A percentile compares a stretch with the other conserved stretches of the same genome.
phyloP scores from a whole-genome alignment of 164 flowering plant genomes.

The Nymphaea colorata region DNA sequence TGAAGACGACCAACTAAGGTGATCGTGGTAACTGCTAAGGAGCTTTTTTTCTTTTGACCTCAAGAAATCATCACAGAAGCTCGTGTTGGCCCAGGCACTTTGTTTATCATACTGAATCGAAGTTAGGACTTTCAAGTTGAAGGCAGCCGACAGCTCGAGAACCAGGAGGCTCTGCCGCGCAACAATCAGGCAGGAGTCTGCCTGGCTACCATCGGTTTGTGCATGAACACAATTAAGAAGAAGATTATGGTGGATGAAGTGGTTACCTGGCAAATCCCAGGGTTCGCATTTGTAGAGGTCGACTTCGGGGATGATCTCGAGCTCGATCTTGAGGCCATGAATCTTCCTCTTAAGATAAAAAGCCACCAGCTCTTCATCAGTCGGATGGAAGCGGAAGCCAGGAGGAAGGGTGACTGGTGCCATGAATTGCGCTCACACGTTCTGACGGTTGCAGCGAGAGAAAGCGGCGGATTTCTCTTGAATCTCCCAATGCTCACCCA shows the following conservation, averaged over 20 bases:
- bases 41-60: too few species aligned
- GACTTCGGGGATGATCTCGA: slow-evolving; percentile 11
- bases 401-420: slow-evolving; percentile 11
- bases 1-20: too few species aligned
- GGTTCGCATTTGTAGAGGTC: slow-evolving; percentile 20
- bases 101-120: not conserved
- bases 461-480: not conserved
- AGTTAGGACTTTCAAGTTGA: not conserved
- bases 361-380: slow-evolving; percentile 15
- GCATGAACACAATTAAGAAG: too few species aligned
- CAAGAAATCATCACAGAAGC: too few species aligned
- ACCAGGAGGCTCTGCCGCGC: too few species aligned
- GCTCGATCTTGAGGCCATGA: slow-evolving; percentile 9
- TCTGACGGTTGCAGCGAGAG: slow-evolving; percentile 5
- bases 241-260: not conserved
- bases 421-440: not conserved
- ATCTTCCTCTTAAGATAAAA: slow-evolving; percentile 15
- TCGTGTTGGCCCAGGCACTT: too few species aligned
- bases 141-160: not conserved
- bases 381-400: slow-evolving; percentile 17
- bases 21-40: too few species aligned
- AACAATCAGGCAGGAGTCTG: too few species aligned
- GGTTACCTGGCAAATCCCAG: slow-evolving; percentile 17
- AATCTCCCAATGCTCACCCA: not conserved
- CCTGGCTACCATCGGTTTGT: too few species aligned